Conservation (phyloP, 2,329 filamentous ascomycete species). For the Ceratocystis variospora region DNA sequence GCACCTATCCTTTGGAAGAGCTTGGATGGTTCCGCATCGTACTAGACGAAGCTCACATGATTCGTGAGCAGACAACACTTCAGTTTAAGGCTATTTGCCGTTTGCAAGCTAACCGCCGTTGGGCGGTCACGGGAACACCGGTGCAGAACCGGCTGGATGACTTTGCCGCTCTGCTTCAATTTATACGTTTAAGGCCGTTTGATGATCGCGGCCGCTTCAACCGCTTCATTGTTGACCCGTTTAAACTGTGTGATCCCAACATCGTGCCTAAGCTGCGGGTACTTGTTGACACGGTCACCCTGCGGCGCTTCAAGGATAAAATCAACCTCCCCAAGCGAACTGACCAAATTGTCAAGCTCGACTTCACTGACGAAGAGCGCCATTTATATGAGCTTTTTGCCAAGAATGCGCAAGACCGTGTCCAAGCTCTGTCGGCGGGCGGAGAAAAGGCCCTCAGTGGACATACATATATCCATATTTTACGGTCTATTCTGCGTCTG, state of each 20-base stretch:
- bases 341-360: conserved; percentile 58
- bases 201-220: conserved; percentile 63
- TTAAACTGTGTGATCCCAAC: conserved; percentile 73
- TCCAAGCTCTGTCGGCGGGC: conserved; percentile 54
- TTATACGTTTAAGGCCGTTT: conserved; percentile 74
- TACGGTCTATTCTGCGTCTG: conserved; percentile 80
- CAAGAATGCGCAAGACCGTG: conserved; percentile 63
- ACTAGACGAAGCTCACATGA: conserved; percentile 87
- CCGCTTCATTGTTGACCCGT: conserved; percentile 67
- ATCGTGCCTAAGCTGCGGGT: conserved; percentile 76
- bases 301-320: conserved; percentile 82
- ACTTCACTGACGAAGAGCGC: conserved; percentile 63
- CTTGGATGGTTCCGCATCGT: conserved; percentile 90
- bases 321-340: conserved; percentile 65
- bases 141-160: conserved; percentile 91
- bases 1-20: conserved; percentile 52
- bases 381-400: conserved; percentile 75
- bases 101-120: conserved; percentile 66
- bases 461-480: conserved; percentile 81
- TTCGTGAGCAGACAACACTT: conserved; percentile 68
- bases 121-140: conserved; percentile 95
- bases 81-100: conserved; percentile 76
- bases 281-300: conserved; percentile 84
- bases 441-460: conserved; percentile 56
- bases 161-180: conserved; percentile 71